Percentiles rank a stretch among this genome's conserved stretches.
These are phyloP conservation scores for Apostasia shenzhenica DNA, from an alignment of 106 monocot genomes.

Conservation along the genomic window DNA sequence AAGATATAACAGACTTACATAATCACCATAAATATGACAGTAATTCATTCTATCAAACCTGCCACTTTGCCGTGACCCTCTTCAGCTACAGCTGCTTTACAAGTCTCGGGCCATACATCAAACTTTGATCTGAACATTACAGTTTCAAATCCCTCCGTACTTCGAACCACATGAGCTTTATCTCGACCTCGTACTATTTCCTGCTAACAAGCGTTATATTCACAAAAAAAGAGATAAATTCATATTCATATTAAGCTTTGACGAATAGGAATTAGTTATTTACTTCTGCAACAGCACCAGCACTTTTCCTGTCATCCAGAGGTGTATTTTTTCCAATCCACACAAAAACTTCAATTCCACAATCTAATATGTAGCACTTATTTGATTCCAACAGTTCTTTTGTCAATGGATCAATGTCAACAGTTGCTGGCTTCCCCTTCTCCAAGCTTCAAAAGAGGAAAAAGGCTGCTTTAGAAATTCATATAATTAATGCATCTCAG, in stretches of 20 bases:
- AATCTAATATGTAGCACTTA: conserved; percentile 47
- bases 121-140: conserved; percentile 52
- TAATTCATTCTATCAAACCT: conserved; percentile 26
- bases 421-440: conserved; percentile 22
- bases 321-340: conserved; percentile 46
- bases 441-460: conserved; percentile 6
- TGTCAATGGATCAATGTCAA: conserved; percentile 25
- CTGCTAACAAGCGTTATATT: conserved; percentile 8
- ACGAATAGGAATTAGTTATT: neutral
- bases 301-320: conserved; percentile 38
- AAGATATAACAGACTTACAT: neutral
- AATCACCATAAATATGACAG: neutral
- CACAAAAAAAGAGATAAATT: neutral
- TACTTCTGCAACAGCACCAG: conserved; percentile 45
- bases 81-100: conserved; percentile 54
- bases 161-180: conserved; percentile 50
- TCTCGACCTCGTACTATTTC: conserved; percentile 42
- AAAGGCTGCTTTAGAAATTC: neutral
- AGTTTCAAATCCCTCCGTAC: conserved; percentile 85
- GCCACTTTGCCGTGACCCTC: conserved; percentile 93
- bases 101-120: conserved; percentile 49
- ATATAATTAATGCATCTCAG: no score
- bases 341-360: conserved; percentile 43
- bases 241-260: neutral
- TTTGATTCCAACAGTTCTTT: conserved; percentile 42